phyloP scores from a whole-genome alignment of 257 asterid species.

The Penstemon davidsonii region DNA sequence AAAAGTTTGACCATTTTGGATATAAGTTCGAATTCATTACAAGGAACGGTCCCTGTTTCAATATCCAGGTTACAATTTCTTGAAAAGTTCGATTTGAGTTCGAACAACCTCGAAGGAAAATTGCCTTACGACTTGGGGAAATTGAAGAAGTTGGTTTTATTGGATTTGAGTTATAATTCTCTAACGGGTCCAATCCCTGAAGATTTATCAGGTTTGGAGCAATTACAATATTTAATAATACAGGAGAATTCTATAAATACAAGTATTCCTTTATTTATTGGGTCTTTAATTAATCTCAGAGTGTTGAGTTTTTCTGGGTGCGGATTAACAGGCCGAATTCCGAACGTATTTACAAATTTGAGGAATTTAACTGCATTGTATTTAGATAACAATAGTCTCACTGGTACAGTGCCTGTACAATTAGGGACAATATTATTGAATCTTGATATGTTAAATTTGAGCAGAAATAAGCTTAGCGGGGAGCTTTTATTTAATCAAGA shows the following conservation, averaged over 20 bases:
- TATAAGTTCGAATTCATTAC: conserved; percentile 45
- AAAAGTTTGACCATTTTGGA: conserved; percentile 46
- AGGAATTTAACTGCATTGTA: conserved; percentile 42
- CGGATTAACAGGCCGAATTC: conserved; percentile 50
- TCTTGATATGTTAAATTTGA: conserved; percentile 46
- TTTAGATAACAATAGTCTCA: conserved; percentile 45
- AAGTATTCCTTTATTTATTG: conserved; percentile 37
- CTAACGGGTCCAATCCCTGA: conserved; percentile 53
- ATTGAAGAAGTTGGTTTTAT: conserved; percentile 33
- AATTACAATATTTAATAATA: conserved; percentile 54
- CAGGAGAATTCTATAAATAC: conserved; percentile 51
- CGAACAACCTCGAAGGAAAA: conserved; percentile 44
- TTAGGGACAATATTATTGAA: conserved; percentile 32
- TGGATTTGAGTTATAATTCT: conserved; percentile 54
- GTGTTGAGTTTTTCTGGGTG: conserved; percentile 53
- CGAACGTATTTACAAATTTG: conserved; percentile 31
- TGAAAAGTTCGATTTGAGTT: conserved; percentile 58
- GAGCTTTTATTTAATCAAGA: conserved; percentile 42
- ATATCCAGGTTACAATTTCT: conserved; percentile 35
- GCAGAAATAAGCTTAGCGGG: conserved; percentile 52
- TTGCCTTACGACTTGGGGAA: conserved; percentile 45
- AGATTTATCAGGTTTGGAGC: conserved; percentile 32
- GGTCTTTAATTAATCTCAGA: conserved; percentile 30
- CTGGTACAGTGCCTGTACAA: conserved; percentile 49
- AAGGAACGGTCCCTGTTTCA: conserved; percentile 36